phyloP scores from a whole-genome alignment of 495 filamentous ascomycete species.

The Hypoxylon rickii region DNA sequence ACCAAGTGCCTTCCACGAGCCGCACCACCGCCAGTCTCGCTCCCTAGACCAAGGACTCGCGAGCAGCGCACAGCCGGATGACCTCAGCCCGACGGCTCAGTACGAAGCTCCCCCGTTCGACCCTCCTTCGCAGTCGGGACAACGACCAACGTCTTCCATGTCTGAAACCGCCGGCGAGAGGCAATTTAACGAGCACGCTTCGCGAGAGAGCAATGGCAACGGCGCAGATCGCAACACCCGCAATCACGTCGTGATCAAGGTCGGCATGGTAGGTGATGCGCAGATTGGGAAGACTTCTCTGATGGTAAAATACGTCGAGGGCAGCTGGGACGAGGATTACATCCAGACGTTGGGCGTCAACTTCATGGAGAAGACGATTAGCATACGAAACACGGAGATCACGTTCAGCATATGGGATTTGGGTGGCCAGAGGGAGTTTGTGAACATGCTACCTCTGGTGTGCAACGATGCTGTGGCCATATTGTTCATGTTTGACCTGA shows the following conservation, averaged over 20 bases:
- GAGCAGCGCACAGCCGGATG: constrained; percentile 41
- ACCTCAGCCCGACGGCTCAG: constrained; percentile 44
- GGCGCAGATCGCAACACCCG: constrained; percentile 58
- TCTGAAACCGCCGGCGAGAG: constrained; percentile 47
- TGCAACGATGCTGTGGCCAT: constrained; percentile 99
- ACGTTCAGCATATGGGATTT: constrained; percentile 99
- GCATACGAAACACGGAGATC: constrained; percentile 99
- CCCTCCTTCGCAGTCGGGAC: constrained; percentile 42
- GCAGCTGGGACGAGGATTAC: constrained; percentile 99
- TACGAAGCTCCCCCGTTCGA: constrained; percentile 47
- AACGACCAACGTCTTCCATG: constrained; percentile 56
- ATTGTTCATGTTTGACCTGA: constrained; percentile 99
- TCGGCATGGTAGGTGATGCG: constrained; percentile 98
- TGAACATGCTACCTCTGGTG: constrained; percentile 98
- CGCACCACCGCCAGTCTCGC: constrained; percentile 42
- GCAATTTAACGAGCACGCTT: constrained; percentile 32
- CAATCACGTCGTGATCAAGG: constrained; percentile 96
- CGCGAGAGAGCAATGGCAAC: constrained; percentile 44
- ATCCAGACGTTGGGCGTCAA: constrained; percentile 98
- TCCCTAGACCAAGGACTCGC: constrained; percentile 47
- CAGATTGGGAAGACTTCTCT: constrained; percentile 98
- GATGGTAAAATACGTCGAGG: constrained; percentile 99
- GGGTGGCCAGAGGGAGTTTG: constrained; percentile 96
- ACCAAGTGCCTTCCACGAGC: constrained; percentile 12
- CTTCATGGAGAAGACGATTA: constrained; percentile 99